Base-by-base conservation (phyloP, 495 filamentous ascomycete species). In the Emericellopsis terricola region DNA sequence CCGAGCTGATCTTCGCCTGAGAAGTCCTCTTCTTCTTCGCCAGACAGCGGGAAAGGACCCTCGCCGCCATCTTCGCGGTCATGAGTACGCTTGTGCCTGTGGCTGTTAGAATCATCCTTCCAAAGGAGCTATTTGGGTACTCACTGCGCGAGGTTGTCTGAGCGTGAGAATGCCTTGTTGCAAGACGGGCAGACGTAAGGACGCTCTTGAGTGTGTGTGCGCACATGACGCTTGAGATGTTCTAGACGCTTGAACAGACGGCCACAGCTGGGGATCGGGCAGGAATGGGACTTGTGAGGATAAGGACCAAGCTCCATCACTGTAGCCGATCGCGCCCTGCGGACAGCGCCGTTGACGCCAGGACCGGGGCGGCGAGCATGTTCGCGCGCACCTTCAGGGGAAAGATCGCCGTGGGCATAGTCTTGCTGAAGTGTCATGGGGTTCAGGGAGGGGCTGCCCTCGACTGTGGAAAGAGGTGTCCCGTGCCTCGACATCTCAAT, bases 171-270 rank as follows among this genome's bases (percentile, higher is more conserved):
- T 30, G 87, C 89, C 60, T 96, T 96, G 69, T 76, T 92, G 72
- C 89, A 97, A 54, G 91, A 79, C 48, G 78, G 77, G 68, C 89
- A 97, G 46, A 83, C 76, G 57, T 97, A 97, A 45, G 89, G 89
- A 64, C 87, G 78, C 64, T 97, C 89, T 70, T 97, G 89, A 15
- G 89, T 97, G 65, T 97, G 89, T 49, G 89, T 97, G 55, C 89
- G 80, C 56, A 97, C 81, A 71, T 81, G 93, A 83, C 89, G 78
- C 68, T 97, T 97, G 46, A 97, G 72, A 66, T 97, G 89, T 58
- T 97, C 89, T 65, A 97, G 71, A 50, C 89, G 76, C 74, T 97
- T 97, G 69, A 97, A 97, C 42, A 94, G 69, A 52, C 91, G 77
- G 28, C 91, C 89, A 53, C 89, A 97, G 16, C 85, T 84, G 17